phyloP scores from a whole-genome alignment of 345 rosid genomes.

The Schrenkiella parvula region DNA sequence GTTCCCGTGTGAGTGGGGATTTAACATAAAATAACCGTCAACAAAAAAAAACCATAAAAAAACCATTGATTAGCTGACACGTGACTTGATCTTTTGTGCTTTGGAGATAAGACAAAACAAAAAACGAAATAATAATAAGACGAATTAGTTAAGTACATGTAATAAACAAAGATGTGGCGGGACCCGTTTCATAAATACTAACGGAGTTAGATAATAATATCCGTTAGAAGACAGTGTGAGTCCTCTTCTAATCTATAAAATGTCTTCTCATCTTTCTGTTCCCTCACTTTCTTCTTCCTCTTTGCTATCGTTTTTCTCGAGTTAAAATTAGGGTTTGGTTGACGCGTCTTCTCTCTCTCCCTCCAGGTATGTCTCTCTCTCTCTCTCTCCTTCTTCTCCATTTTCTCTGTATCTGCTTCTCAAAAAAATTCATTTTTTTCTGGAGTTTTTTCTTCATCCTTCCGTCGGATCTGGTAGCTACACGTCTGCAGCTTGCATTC shows the following conservation, averaged over 20 bases:
- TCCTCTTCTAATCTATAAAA: slow-evolving; percentile 36
- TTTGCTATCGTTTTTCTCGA: not conserved
- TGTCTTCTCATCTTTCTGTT: slow-evolving; percentile 1
- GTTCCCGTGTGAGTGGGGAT: not conserved
- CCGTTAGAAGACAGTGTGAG: slow-evolving; percentile 30
- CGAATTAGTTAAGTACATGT: slow-evolving; percentile 1
- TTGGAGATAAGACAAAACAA: not conserved
- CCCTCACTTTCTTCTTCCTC: slow-evolving; percentile 6
- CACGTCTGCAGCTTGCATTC: not conserved
- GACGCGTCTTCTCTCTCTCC: slow-evolving; percentile 1
- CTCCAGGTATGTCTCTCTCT: slow-evolving; percentile 28
- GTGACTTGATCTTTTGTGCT: not conserved
- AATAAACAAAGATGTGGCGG: slow-evolving; percentile 18
- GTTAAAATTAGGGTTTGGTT: slow-evolving; percentile 28
- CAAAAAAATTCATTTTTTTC: not conserved
- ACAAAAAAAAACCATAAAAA: no score
- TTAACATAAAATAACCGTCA: no score
- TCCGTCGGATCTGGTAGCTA: slow-evolving; percentile 22
- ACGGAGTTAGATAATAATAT: slow-evolving; percentile 22
- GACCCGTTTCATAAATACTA: slow-evolving; percentile 24
- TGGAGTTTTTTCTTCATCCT: not conserved
- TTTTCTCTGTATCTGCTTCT: not conserved
- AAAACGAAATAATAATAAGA: not conserved
- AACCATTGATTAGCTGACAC: not conserved
- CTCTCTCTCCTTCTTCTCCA: not conserved